Evolutionary conservation across 306 rosid genomes (phyloP), one percentile per base, ranked within the genome.

Genomic region (Alnus rubra): DNA sequence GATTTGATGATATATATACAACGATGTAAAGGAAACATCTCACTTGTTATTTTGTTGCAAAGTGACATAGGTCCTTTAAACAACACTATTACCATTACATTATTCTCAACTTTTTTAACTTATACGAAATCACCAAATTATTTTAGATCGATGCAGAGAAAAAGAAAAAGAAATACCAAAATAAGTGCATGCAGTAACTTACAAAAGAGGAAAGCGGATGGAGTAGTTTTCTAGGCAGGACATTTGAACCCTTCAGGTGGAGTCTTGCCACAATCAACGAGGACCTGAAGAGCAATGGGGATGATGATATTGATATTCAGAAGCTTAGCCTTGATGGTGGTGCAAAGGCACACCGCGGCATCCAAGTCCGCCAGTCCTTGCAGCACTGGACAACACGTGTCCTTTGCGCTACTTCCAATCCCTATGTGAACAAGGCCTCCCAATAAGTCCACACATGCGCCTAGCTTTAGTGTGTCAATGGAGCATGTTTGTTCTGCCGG

Each of bases 361-460:
- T 95, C 98, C 79, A 95, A 86, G 72, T 87, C 98, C 59, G 90
- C 31, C 0, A 95, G 83, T 3, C 98, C 98, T 48, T 74, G 69
- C 3, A 95, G 92, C 74, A 92, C 78, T 0, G 97, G 98, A 35
- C 98, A 95, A 49, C 98, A 95, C 2, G 91, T 62, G 16, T 92
- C 90, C 69, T 89, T 91, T 0, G 97, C 92, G 15, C 81, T 84
- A 10, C 86, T 62, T 0, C 98, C 98, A 0, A 95, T 91, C 2
- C 98, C 98, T n/a, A 91, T 68, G 78, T 95, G 98, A 10, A 95
- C 77, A 18, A 95, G 84, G 0, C 98, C 98, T 1, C 98, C 98
- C 4, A 95, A 76, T 19, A 92, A 88, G 69, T 95, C 98, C 65
- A 91, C 98, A 68, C 98, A 92, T 9, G 90, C 95, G 6, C 86